These are phyloP conservation scores for Vigna nakashimae DNA, from an alignment of 306 rosid species.

Conservation along the genomic window DNA sequence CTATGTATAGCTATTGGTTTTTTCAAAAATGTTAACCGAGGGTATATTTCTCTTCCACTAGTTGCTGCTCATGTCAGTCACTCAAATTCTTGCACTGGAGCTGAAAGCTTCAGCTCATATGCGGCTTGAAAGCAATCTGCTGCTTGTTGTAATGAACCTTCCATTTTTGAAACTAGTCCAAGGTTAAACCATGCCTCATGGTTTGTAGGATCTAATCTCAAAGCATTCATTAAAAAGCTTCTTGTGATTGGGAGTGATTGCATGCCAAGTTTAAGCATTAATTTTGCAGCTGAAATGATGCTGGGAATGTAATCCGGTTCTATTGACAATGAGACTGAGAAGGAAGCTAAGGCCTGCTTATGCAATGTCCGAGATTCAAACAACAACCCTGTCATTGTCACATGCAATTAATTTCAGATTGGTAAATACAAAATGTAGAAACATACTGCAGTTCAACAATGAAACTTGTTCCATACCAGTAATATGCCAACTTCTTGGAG, in stretches of 20 bases:
- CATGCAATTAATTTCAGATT: conserved; percentile 10
- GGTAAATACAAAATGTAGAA: conserved; percentile 8
- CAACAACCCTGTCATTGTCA: conserved; percentile 54
- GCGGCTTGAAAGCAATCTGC: conserved; percentile 92
- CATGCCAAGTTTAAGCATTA: conserved; percentile 66
- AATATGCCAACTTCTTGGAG: conserved; percentile 77
- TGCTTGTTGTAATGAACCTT: conserved; percentile 74
- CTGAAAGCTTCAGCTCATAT: conserved; percentile 66
- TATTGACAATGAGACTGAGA: conserved; percentile 66
- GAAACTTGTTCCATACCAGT: conserved; percentile 54
- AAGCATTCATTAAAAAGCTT: conserved; percentile 80
- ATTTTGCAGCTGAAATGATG: conserved; percentile 71
- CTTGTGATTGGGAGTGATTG: conserved; percentile 71
- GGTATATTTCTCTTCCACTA: conserved; percentile 10
- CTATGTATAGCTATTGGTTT: conserved; percentile 45
- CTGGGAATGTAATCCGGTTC: conserved; percentile 79
- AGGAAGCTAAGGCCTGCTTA: conserved; percentile 78
- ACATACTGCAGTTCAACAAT: conserved; percentile 25
- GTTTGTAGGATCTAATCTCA: conserved; percentile 76
- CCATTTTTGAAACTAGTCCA: conserved; percentile 69
- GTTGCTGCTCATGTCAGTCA: conserved; percentile 36
- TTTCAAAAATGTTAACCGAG: conserved; percentile 19
- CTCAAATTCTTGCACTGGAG: conserved; percentile 70
- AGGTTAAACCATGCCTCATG: conserved; percentile 83
- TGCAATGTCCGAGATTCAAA: conserved; percentile 67